Conservation (phyloP, 805 yeast genomes). For the Wickerhamomyces bovis region DNA sequence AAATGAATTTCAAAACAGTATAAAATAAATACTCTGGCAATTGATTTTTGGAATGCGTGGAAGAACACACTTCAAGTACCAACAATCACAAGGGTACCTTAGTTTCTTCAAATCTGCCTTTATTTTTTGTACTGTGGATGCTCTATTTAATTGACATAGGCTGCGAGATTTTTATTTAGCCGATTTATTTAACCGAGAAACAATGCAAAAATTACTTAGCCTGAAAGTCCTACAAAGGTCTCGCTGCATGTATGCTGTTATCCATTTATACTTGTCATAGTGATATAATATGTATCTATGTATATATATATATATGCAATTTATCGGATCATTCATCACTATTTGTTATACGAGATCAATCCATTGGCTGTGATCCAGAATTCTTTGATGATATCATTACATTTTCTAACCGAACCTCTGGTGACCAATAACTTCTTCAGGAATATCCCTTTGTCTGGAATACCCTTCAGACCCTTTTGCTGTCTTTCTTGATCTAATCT, state of each 20-base stretch:
- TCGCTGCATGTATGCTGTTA: no score
- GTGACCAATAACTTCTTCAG: conserved; percentile 53
- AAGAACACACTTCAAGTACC: no score
- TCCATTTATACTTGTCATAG: no score
- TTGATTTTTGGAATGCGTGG: no score
- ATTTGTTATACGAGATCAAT: conserved; percentile 25
- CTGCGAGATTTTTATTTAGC: neutral
- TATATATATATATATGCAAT: no score
- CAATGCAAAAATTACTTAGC: no score
- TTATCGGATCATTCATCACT: neutral
- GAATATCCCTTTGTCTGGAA: conserved; percentile 35
- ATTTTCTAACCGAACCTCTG: conserved; percentile 54
- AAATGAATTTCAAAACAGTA: no score
- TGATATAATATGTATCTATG: neutral
- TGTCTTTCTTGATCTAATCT: conserved; percentile 25
- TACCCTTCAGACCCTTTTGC: conserved; percentile 19
- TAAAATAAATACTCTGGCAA: no score
- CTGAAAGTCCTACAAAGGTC: no score
- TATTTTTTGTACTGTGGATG: neutral
- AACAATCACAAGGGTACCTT: neutral
- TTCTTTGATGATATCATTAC: conserved; percentile 49
- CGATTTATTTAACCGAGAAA: neutral
- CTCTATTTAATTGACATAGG: neutral
- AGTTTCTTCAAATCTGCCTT: neutral
- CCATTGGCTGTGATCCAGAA: conserved; percentile 65